Conservation (phyloP, 148 eudicot species). For the Cornus suecica region DNA sequence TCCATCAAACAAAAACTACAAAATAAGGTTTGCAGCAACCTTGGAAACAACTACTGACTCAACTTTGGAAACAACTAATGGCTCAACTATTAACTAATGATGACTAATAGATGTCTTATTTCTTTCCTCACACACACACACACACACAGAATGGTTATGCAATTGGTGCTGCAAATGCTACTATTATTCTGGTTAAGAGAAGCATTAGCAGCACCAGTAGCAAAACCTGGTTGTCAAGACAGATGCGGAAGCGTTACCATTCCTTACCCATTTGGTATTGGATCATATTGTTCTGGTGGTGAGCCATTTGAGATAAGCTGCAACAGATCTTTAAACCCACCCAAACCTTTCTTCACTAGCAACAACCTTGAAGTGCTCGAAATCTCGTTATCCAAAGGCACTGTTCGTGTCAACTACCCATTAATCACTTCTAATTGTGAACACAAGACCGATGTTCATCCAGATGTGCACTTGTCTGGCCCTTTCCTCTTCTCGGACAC, state of each 20-base stretch:
- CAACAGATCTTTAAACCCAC: constrained; percentile 11
- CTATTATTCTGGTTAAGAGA: not conserved
- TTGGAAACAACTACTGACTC: too few relatives aligned
- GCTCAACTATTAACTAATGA: too few relatives aligned
- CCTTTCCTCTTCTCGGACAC: constrained; percentile 21
- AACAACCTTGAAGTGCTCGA: constrained; percentile 18
- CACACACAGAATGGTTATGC: too few relatives aligned
- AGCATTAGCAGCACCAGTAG: not conserved
- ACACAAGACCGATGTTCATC: not conserved
- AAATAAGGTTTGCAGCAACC: too few relatives aligned
- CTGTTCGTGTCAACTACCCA: constrained; percentile 10
- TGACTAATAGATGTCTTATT: too few relatives aligned
- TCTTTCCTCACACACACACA: too few relatives aligned
- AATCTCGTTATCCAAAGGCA: not conserved
- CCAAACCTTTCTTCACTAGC: constrained; percentile 14
- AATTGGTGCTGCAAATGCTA: not conserved
- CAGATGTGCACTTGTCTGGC: not conserved
- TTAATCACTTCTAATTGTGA: not conserved
- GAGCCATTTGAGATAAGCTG: constrained; percentile 18
- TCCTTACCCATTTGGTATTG: constrained; percentile 41
- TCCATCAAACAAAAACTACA: too few relatives aligned
- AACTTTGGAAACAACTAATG: too few relatives aligned
- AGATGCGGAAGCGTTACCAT: constrained; percentile 26
- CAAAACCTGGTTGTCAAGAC: constrained; percentile 24
- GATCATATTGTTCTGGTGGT: constrained; percentile 18